Base-by-base conservation (phyloP, 805 yeast genomes). In the Lipomyces spencermartinsiae region DNA sequence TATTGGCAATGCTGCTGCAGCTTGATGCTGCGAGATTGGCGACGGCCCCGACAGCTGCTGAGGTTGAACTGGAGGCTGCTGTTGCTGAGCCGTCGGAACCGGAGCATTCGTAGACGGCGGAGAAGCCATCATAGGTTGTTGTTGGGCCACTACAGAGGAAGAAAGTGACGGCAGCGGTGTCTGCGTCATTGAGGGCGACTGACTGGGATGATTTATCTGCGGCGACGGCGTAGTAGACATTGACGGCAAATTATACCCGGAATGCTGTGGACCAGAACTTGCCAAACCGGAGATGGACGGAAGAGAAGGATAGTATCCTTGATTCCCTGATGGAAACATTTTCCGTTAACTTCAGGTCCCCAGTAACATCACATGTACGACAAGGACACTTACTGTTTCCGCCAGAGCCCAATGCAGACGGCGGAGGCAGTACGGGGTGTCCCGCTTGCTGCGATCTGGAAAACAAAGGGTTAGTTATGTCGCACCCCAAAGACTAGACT, bases 341-440 rank as follows among this genome's bases (percentile, higher is more conserved):
- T 53, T 53, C 56, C n/a, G 16, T 53, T 31, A 53, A 22, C 56
- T 16, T 34, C 14, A 46, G 53, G 34, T 16, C 5, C n/a, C 49
- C 49, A 43, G n/a, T 16, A 59, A 31, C 34, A 53, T 34, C 22
- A 31, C 14, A 49, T 22, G 9, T 5, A 25, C 19, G 22, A n/a
- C 31, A 51, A 51, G 56, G 14, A 31, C 19, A 68, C 65, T 59
- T 33, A 61, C 65, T n/a, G 29, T 61, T 66, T 12, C 65, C 69
- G 56, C 66, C 70, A 29, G 70, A 64, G 69, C 74, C 72, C 66
- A 76, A 65, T 9, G 74, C 69, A 53, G 75, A 66, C 12, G 79
- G 79, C 4, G 79, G 78, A 19, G 79, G 79, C 34, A 78, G 71
- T 53, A 75, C 76, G n/a, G 79, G 78, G 59, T 65, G 79, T n/a